Evolutionary conservation across 768 basidiomycete genomes (phyloP).

Genomic region (Dacryopinax spathularia): DNA sequence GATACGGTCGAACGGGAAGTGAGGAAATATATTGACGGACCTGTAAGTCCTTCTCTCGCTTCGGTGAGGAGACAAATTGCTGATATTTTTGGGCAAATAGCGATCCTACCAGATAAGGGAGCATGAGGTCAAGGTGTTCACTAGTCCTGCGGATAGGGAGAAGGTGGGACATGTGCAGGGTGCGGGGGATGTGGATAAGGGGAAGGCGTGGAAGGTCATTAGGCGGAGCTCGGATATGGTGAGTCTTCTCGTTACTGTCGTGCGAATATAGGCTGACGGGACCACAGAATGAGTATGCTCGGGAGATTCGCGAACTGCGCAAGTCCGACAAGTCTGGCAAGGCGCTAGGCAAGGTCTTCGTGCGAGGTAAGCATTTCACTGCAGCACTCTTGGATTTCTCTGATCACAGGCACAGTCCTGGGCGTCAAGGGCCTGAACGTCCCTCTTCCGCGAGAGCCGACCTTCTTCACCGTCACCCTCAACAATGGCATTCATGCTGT

Average conservation of each 20-base stretch:
- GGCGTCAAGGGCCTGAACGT: slow-evolving; percentile 58
- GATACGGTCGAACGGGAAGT: slow-evolving; percentile 51
- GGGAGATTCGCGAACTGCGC: slow-evolving; percentile 71
- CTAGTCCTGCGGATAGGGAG: slow-evolving; percentile 52
- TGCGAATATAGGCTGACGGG: not conserved
- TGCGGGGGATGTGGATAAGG: slow-evolving; percentile 70
- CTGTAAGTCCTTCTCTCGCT: slow-evolving; percentile 15
- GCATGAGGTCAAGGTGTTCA: slow-evolving; percentile 62
- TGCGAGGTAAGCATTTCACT: slow-evolving; percentile 48
- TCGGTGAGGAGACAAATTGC: not conserved
- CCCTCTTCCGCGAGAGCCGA: slow-evolving; percentile 63
- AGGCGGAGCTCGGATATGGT: slow-evolving; percentile 92
- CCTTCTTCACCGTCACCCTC: slow-evolving; percentile 67
- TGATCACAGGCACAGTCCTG: slow-evolving; percentile 39
- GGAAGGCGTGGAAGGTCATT: slow-evolving; percentile 74
- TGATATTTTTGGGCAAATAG: slow-evolving; percentile 10
- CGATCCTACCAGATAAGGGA: slow-evolving; percentile 75
- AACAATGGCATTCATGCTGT: slow-evolving; percentile 97
- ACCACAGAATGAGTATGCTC: slow-evolving; percentile 77
- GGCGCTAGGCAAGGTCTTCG: slow-evolving; percentile 83
- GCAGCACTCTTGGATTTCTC: not conserved
- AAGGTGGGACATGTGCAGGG: slow-evolving; percentile 53
- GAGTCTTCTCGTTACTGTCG: slow-evolving; percentile 15
- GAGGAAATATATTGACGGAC: slow-evolving; percentile 31
- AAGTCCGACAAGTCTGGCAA: slow-evolving; percentile 65